Percentiles rank a stretch among this genome's conserved stretches.
phyloP scores from a whole-genome alignment of 495 filamentous ascomycete genomes.

The Xylaria intraflava region DNA sequence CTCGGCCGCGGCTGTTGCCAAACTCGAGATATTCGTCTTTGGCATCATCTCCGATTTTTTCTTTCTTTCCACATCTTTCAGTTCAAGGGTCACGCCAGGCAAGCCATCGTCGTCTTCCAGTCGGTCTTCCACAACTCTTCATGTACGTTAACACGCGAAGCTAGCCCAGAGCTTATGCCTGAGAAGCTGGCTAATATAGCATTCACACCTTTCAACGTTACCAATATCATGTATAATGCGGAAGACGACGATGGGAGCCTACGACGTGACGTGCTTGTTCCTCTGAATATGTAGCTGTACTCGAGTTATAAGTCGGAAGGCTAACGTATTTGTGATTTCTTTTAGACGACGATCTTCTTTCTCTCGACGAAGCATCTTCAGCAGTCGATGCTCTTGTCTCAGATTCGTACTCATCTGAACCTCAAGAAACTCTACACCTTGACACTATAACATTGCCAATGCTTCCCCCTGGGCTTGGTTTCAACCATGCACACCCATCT shows the following conservation, averaged over 20 bases:
- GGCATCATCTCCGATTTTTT: conserved; percentile 23
- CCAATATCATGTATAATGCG: conserved; percentile 33
- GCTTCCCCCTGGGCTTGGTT: conserved; percentile 60
- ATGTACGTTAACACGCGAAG: conserved; percentile 72
- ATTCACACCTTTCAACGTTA: conserved; percentile 36
- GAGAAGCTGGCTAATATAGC: conserved; percentile 48
- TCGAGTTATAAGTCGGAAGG: conserved; percentile 20
- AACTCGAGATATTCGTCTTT: conserved; percentile 30
- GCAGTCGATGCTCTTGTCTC: conserved; percentile 54
- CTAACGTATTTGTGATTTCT: conserved; percentile 28
- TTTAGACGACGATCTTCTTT: conserved; percentile 44
- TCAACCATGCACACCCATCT: conserved; percentile 49
- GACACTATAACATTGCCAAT: conserved; percentile 45
- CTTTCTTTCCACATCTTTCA: conserved; percentile 30
- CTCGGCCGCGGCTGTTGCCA: conserved; percentile 27
- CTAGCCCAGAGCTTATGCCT: conserved; percentile 38
- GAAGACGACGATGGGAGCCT: conserved; percentile 51
- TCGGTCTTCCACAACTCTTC: conserved; percentile 58
- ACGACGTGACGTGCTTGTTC: conserved; percentile 39
- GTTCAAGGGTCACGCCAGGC: conserved; percentile 45
- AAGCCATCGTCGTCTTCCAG: conserved; percentile 63
- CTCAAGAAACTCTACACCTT: conserved; percentile 39
- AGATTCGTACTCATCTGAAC: conserved; percentile 32
- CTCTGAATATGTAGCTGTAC: conserved; percentile 18
- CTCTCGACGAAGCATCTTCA: conserved; percentile 45